Conservation (phyloP, 1,284 basidiomycete genomes). For the Ustilago bromivora region DNA sequence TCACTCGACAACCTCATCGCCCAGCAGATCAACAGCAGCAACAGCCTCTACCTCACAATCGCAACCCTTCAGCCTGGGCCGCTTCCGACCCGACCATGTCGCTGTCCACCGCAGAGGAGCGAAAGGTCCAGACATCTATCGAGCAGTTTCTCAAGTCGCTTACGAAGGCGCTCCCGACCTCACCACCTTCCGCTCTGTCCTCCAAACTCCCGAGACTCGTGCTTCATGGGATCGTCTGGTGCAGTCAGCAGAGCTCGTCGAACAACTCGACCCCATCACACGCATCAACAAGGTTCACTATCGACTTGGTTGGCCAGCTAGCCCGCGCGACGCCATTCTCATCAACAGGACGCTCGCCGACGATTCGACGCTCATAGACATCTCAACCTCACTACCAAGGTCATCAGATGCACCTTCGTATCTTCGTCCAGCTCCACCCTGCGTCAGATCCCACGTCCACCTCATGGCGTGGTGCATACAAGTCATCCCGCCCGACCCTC, state of each 20-base stretch:
- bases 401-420: slow-evolving; percentile 92
- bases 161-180: slow-evolving; percentile 76
- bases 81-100: slow-evolving; percentile 69
- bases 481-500: slow-evolving; percentile 71
- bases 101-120: slow-evolving; percentile 71
- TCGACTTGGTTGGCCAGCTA: slow-evolving; percentile 94
- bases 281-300: slow-evolving; percentile 90
- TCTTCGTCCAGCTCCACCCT: slow-evolving; percentile 91
- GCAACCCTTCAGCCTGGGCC: slow-evolving; percentile 32
- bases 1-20: slow-evolving; percentile 9
- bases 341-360: slow-evolving; percentile 48
- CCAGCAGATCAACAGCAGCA: slow-evolving; percentile 11
- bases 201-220: slow-evolving; percentile 85
- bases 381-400: slow-evolving; percentile 93
- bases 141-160: slow-evolving; percentile 83
- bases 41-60: slow-evolving; percentile 2
- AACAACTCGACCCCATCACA: slow-evolving; percentile 86
- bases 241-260: slow-evolving; percentile 83
- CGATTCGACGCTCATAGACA: slow-evolving; percentile 81
- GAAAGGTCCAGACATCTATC: slow-evolving; percentile 80
- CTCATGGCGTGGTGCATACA: slow-evolving; percentile 94
- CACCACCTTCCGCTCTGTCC: slow-evolving; percentile 83
- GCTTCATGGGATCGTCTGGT: slow-evolving; percentile 85
- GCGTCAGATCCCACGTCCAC: slow-evolving; percentile 88
- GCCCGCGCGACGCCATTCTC: slow-evolving; percentile 71